A percentile compares a stretch with the other conserved stretches of the same genome.
phyloP scores from a whole-genome alignment of 139 green algal genomes.

The Picocystis salinarum region DNA sequence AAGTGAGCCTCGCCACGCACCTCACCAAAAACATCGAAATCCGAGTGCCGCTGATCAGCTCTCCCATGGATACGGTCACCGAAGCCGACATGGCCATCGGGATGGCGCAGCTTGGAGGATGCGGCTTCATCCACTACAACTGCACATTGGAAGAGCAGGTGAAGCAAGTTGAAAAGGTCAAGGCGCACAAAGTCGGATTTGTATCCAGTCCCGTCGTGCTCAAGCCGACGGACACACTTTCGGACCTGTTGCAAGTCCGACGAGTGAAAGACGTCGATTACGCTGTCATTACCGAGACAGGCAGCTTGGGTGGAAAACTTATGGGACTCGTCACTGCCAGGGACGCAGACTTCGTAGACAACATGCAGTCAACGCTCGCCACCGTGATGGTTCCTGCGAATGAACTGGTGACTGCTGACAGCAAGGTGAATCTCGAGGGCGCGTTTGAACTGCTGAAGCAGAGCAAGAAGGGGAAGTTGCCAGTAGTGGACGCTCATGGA shows the following conservation, averaged over 20 bases:
- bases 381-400: slow-evolving; percentile 51
- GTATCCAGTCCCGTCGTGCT: slow-evolving; percentile 20
- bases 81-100: slow-evolving; percentile 85
- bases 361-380: slow-evolving; percentile 32
- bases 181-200: slow-evolving; percentile 45
- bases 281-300: slow-evolving; percentile 71
- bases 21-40: slow-evolving; percentile 62
- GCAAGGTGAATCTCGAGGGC: slow-evolving; percentile 17
- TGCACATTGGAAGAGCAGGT: slow-evolving; percentile 78
- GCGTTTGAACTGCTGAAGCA: slow-evolving; percentile 1
- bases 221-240: slow-evolving; percentile 1
- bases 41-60: slow-evolving; percentile 66
- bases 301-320: slow-evolving; percentile 50
- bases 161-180: slow-evolving; percentile 38
- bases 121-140: slow-evolving; percentile 98
- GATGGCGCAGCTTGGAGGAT: slow-evolving; percentile 84
- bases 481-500: slow-evolving; percentile 42
- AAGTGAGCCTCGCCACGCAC: slow-evolving; percentile 29
- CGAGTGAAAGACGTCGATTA: no score
- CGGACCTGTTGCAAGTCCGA: not conserved
- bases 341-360: slow-evolving; percentile 65
- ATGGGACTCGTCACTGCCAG: slow-evolving; percentile 60
- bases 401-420: slow-evolving; percentile 32
- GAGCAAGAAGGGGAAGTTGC: slow-evolving; percentile 16
- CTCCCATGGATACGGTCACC: slow-evolving; percentile 96